phyloP scores from a whole-genome alignment of 2,329 filamentous ascomycete species.

The Colletotrichum sp. region DNA sequence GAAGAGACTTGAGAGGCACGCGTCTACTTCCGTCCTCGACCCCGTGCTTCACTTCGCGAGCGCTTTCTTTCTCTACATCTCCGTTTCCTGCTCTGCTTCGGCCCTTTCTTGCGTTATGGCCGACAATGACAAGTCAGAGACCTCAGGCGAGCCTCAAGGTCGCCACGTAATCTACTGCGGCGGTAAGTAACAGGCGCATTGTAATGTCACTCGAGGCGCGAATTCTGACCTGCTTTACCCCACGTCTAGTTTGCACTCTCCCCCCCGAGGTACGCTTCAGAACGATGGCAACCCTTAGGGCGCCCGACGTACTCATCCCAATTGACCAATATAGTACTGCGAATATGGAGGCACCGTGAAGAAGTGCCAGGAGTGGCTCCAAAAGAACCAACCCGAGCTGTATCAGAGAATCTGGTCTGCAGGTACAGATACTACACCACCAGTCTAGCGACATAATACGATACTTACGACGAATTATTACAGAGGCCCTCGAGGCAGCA shows the following conservation, averaged over 20 bases:
- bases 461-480: background rate
- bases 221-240: slow-evolving; percentile 8
- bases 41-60: slow-evolving; percentile 17
- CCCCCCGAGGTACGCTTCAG: slow-evolving; percentile 63
- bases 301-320: background rate
- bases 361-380: slow-evolving; percentile 97
- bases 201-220: background rate
- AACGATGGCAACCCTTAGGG: background rate
- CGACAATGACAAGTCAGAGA: slow-evolving; percentile 55
- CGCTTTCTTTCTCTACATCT: background rate
- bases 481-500: slow-evolving; percentile 82
- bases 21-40: background rate
- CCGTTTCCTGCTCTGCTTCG: background rate
- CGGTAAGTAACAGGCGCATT: slow-evolving; percentile 46
- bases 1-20: slow-evolving; percentile 11
- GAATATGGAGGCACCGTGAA: slow-evolving; percentile 96
- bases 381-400: slow-evolving; percentile 73
- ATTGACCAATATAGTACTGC: slow-evolving; percentile 75
- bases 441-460: background rate
- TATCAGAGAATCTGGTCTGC: slow-evolving; percentile 85
- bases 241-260: slow-evolving; percentile 62
- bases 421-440: slow-evolving; percentile 55
- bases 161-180: slow-evolving; percentile 62
- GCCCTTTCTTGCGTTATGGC: slow-evolving; percentile 49
- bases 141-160: slow-evolving; percentile 50